Evolutionary conservation across 202 grass and related monocot species (phyloP).

Genomic region (Digitaria exilis): DNA sequence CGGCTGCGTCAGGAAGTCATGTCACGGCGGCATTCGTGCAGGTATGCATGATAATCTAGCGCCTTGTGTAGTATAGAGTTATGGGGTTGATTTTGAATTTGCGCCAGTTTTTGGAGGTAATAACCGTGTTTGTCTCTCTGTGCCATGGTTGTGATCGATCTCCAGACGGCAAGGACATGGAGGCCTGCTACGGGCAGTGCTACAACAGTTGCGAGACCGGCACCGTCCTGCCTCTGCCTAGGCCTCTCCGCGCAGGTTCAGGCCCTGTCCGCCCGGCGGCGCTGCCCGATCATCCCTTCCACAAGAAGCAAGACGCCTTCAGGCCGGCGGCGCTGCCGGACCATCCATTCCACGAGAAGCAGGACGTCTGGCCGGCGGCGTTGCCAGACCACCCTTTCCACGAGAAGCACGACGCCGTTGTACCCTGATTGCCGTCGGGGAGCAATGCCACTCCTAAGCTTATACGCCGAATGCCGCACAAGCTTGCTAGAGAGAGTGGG

Average conservation of each 20-base stretch:
- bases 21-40: background rate
- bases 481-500: background rate
- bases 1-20: background rate
- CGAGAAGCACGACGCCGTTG: too few relatives aligned
- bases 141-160: background rate
- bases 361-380: too few relatives aligned
- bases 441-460: too few relatives aligned
- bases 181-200: background rate
- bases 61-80: too few relatives aligned
- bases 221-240: background rate
- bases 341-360: too few relatives aligned
- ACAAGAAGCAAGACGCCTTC: too few relatives aligned
- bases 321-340: too few relatives aligned
- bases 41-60: too few relatives aligned
- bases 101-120: background rate
- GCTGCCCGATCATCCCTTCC: too few relatives aligned
- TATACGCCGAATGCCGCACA: background rate
- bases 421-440: background rate
- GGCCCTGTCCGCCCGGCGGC: background rate
- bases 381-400: too few relatives aligned
- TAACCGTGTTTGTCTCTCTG: background rate
- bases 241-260: conserved; percentile 38
- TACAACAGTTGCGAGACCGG: background rate
- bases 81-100: background rate
- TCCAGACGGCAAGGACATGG: conserved; percentile 2